Evolutionary conservation across 2,329 filamentous ascomycete species (phyloP), one percentile per base, ranked within the genome.

Genomic region (Cercospora nicotianae): DNA sequence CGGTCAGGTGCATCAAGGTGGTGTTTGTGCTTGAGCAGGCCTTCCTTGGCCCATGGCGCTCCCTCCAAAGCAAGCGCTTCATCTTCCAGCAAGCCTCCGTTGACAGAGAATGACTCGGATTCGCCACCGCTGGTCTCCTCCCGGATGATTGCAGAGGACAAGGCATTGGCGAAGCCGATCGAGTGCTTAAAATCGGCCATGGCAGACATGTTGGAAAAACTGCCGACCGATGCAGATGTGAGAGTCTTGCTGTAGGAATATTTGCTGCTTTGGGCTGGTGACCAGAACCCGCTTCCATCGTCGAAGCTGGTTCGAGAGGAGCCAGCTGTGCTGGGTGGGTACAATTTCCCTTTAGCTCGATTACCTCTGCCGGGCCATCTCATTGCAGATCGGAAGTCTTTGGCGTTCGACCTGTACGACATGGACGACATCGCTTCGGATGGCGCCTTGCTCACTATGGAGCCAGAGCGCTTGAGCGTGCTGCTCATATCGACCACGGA

Each of bases 41-140:
- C 95, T 80, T 99, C 95, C 81, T 99, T 99, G 30, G 96, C 90
- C 95, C 95, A 99, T 0, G 95, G 95, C n/a, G 95, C 92, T 26
- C 95, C 95, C 10, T 91, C 89, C 45, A 99, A 88, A 76, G 96
- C 94, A 12, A 99, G 86, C 0, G 91, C 93, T 76, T 99, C 95
- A 75, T 98, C 95, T 75, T 97, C 94, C 0, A 98, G 87, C 9
- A 97, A 82, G 23, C 74, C 75, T 20, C 69, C 72, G 13, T 72
- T 70, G 51, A 77, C 67, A 9, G 74, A 75, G 33, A 77, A 73
- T 1, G 72, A 73, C 57, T 77, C 75, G 30, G 69, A 73, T 68
- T 84, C 80, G 33, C 78, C 74, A 69, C 81, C 82, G n/a, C 65
- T 67, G 57, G 86, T 86, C 75, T 96, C 93, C 75, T 97, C 94